Percentiles rank a stretch among this genome's conserved stretches.
phyloP scores from a whole-genome alignment of 2,329 filamentous ascomycete species.

The Microdochium bolleyi region DNA sequence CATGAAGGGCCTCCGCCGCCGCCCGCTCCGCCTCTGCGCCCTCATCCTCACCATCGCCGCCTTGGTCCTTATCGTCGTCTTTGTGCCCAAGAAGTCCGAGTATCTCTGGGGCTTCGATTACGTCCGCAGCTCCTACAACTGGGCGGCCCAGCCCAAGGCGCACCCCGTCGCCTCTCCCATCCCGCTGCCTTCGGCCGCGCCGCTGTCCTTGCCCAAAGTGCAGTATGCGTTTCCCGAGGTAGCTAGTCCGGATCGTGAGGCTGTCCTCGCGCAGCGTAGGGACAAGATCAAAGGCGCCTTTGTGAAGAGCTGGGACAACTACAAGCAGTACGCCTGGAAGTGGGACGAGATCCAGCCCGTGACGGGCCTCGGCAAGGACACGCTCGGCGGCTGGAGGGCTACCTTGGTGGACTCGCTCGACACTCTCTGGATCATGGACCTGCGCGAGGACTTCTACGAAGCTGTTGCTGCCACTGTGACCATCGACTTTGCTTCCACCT shows the following conservation, averaged over 20 bases:
- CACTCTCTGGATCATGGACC: slow-evolving; percentile 32
- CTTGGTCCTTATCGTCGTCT: neutral
- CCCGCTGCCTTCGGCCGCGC: neutral
- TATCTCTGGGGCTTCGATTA: neutral
- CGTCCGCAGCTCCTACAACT: neutral
- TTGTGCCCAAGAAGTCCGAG: neutral
- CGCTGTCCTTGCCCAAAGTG: neutral
- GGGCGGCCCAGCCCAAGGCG: neutral
- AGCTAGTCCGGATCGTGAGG: neutral
- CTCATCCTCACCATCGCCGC: neutral
- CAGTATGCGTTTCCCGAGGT: neutral
- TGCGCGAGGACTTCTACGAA: slow-evolving; percentile 34
- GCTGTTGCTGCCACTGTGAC: slow-evolving; percentile 28
- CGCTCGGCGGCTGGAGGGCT: slow-evolving; percentile 35
- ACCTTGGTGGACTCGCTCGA: slow-evolving; percentile 34
- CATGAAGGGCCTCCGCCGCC: neutral
- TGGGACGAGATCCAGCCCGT: slow-evolving; percentile 34
- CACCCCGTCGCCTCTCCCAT: neutral
- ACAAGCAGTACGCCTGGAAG: slow-evolving; percentile 30
- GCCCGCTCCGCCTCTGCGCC: neutral
- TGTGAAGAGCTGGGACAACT: slow-evolving; percentile 24
- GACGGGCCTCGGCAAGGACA: slow-evolving; percentile 26
- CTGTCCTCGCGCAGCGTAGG: slow-evolving; percentile 8
- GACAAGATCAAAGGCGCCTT: slow-evolving; percentile 10
- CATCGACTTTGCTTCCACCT: slow-evolving; percentile 33